Evolutionary conservation across 2,329 filamentous ascomycete species (phyloP), one percentile per base, ranked within the genome.

Genomic region (Penicillium brasilianum): DNA sequence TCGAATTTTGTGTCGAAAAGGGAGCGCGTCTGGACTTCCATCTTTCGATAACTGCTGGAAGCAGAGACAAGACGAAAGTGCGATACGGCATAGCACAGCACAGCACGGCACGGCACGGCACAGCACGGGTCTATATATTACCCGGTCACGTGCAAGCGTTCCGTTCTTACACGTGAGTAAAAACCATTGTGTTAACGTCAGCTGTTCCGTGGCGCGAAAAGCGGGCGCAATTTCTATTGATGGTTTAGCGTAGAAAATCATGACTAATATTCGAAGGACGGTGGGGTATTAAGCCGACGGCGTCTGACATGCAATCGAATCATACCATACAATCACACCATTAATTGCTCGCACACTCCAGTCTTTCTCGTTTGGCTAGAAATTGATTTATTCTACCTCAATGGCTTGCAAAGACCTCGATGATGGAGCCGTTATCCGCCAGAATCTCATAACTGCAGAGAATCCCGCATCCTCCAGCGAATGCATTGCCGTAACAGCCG

Each of bases 401-500:
- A 41, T 41, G 37, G 37, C 37, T 18, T 41, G 37, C 37, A 41
- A 16, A 14, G 18, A 41, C 37, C 18, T 16, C 37, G 37, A 41
- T 41, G 18, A 41, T 18, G 37, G 37, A 41, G 37, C 37, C 14
- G 37, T 41, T 41, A 41, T 14, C 37, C 18, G 37, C 37, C 13
- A 41, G 18, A 41, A 41, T 18, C 37, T 18, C 37, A 41, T 18
- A 41, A 41, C 37, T 41, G 37, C 37, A 41, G 37, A 41, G 18
- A 41, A 41, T 41, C 37, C 37, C 37, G 37, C 37, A 41, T 41
- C 37, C 14, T 41, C 37, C 37, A 41, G 4, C 18, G 37, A 41
- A 55, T 37, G 37, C 37, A 41, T 41, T 41, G 37, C 37, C 14
- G 37, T 41, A 28, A 55, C 57, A 9, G 48, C 62, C 11, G 60